Percentiles rank a stretch among this genome's conserved stretches.
phyloP scores from a whole-genome alignment of 345 rosid genomes.

The Eucalyptus pauciflora region DNA sequence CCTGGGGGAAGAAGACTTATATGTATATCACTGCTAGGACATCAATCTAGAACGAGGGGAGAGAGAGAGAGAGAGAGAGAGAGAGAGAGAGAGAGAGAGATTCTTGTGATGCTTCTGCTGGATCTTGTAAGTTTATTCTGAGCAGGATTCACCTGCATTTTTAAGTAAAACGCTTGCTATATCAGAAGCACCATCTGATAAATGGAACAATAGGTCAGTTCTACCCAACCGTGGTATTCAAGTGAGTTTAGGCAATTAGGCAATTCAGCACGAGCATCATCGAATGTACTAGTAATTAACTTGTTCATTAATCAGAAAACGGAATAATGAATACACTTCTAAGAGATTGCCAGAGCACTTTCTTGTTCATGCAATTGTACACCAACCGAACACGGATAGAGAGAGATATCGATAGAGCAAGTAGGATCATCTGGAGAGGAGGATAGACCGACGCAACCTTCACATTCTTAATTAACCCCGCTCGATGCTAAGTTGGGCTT shows the following conservation, averaged over 20 bases:
- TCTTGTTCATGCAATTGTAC: neutral
- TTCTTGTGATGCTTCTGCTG: too few species aligned
- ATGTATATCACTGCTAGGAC: neutral
- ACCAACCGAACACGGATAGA: neutral
- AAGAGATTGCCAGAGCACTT: neutral
- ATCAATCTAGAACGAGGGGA: neutral
- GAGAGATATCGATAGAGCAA: neutral
- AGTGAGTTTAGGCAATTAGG: neutral
- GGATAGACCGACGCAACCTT: neutral
- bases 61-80: neutral
- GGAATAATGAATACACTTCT: neutral
- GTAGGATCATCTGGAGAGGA: neutral
- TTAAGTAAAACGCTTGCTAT: neutral
- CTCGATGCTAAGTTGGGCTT: neutral
- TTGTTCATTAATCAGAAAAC: neutral
- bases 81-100: neutral
- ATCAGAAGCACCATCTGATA: neutral
- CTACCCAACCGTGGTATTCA: neutral
- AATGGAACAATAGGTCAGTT: neutral
- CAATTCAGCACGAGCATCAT: neutral
- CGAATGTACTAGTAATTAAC: neutral
- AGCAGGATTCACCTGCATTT: too few species aligned
- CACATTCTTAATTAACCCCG: neutral
- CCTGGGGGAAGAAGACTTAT: neutral
- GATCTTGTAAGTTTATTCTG: too few species aligned